phyloP scores from a whole-genome alignment of 192 early-diverging fungal genomes.

The Coemansia sp. region DNA sequence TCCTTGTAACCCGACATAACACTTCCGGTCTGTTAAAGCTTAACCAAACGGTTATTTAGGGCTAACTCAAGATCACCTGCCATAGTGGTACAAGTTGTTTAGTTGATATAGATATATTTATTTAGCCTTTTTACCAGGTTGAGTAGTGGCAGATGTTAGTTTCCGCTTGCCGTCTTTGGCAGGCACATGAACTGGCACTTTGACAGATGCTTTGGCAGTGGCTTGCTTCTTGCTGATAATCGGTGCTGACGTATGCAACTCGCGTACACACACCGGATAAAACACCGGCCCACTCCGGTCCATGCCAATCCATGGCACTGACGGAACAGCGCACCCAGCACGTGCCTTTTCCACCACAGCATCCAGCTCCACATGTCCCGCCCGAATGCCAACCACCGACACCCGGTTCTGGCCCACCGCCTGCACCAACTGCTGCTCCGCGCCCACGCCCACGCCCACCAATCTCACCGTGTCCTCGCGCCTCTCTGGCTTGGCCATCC shows the following conservation, averaged over 20 bases:
- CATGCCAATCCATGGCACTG: conserved; percentile 40
- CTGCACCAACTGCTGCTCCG: conserved; percentile 28
- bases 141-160: too few species aligned
- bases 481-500: background rate
- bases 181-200: too few species aligned
- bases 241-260: conserved; percentile 47
- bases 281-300: background rate
- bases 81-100: conserved; percentile 6
- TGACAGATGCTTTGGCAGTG: background rate
- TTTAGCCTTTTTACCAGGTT: too few species aligned
- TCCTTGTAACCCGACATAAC: too few species aligned
- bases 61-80: too few species aligned
- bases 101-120: background rate
- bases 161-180: too few species aligned
- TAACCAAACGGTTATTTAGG: too few species aligned
- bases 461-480: conserved; percentile 16
- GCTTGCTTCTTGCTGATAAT: conserved; percentile 10
- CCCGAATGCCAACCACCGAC: conserved; percentile 41
- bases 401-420: conserved; percentile 32
- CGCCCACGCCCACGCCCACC: conserved; percentile 27
- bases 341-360: conserved; percentile 27
- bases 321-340: conserved; percentile 10
- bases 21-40: too few species aligned
- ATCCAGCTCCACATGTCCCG: conserved; percentile 29
- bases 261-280: conserved; percentile 32